Conservation (phyloP, 495 filamentous ascomycete species). For the Podospora pseudocomata region DNA sequence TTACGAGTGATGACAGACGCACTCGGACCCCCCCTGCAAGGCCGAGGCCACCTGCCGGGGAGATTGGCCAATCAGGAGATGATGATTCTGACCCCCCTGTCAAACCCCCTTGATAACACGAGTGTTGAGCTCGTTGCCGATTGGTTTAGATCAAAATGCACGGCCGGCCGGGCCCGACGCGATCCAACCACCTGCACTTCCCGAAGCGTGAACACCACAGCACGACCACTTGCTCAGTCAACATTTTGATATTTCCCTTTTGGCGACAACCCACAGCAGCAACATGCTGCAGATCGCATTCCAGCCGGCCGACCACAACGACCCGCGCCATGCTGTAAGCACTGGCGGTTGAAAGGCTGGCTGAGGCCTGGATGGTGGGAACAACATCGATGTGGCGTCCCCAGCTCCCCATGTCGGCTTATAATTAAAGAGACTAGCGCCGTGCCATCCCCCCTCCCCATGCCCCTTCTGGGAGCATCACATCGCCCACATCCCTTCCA, state of each 20-base stretch:
- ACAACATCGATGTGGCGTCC: conserved; percentile 3
- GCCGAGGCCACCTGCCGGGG: background rate
- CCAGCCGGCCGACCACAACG: background rate
- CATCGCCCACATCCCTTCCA: background rate
- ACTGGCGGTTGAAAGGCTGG: too few species aligned
- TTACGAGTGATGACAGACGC: background rate
- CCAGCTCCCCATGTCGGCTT: conserved; percentile 14
- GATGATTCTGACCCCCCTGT: background rate
- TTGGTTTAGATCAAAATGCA: background rate
- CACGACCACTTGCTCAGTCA: background rate
- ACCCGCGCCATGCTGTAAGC: background rate
- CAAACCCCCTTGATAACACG: background rate
- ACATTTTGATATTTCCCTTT: background rate
- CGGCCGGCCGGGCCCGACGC: background rate
- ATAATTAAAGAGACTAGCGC: conserved; percentile 15
- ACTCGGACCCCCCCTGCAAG: background rate
- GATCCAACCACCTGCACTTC: background rate
- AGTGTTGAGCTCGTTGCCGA: background rate
- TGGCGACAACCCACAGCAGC: background rate
- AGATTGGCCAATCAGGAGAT: background rate
- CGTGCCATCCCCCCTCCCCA: conserved; percentile 10
- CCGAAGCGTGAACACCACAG: background rate
- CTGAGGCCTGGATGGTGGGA: too few species aligned
- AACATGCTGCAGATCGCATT: background rate
- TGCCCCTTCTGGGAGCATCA: background rate